Conservation (phyloP, 306 rosid genomes). For the Nissolia schottii region DNA sequence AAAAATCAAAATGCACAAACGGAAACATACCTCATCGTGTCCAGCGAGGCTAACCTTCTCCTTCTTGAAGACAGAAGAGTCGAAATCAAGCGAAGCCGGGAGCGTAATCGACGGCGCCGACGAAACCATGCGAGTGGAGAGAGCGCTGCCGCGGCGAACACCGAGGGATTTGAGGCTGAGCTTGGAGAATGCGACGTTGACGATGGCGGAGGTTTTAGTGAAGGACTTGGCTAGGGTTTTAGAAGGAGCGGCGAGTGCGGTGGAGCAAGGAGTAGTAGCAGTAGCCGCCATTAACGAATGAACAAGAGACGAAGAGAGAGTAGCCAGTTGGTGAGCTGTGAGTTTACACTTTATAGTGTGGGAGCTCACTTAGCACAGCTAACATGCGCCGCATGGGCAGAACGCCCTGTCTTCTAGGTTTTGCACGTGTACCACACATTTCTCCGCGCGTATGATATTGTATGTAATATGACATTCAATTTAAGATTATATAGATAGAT, state of each 20-base stretch:
- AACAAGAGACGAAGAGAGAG: neutral
- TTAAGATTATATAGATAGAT: no score
- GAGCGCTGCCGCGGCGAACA: slow-evolving; percentile 36
- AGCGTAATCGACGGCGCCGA: slow-evolving; percentile 41
- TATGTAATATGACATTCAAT: no score
- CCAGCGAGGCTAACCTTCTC: slow-evolving; percentile 86
- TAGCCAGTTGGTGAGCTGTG: no score
- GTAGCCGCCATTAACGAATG: slow-evolving; percentile 37
- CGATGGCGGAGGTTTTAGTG: slow-evolving; percentile 2
- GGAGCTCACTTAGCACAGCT: neutral
- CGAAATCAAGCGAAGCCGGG: slow-evolving; percentile 55
- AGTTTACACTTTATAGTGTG: neutral
- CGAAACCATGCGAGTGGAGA: slow-evolving; percentile 75
- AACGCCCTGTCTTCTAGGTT: neutral
- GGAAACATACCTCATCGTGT: slow-evolving; percentile 62
- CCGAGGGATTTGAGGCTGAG: slow-evolving; percentile 22
- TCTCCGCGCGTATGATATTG: no score
- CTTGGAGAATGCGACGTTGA: slow-evolving; percentile 36
- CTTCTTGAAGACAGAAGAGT: slow-evolving; percentile 78
- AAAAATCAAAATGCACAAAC: neutral
- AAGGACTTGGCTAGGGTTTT: slow-evolving; percentile 20
- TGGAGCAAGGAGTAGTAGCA: slow-evolving; percentile 28
- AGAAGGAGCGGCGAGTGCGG: slow-evolving; percentile 33
- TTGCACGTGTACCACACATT: neutral
- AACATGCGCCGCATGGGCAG: slow-evolving; percentile 7